These are phyloP conservation scores for Uronychia binucleata DNA, from an alignment of 73 alveolate genomes.

Conservation along the genomic window DNA sequence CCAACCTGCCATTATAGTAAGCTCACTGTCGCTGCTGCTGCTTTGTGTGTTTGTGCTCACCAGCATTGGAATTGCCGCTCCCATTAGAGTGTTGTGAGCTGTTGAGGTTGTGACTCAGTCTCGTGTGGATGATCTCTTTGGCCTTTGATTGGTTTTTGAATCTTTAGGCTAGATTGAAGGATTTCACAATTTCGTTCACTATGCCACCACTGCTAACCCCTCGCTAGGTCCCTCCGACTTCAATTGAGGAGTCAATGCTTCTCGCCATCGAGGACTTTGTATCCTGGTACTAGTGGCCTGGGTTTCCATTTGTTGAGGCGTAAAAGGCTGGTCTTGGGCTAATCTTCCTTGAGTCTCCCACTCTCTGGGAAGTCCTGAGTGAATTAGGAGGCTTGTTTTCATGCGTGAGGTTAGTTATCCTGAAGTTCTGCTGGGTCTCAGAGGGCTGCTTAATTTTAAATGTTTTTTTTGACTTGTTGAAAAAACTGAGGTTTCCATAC, in stretches of 20 bases:
- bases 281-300: background rate
- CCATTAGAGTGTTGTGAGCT: background rate
- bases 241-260: background rate
- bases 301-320: background rate
- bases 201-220: background rate
- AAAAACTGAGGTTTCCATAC: background rate
- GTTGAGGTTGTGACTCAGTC: background rate
- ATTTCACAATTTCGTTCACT: background rate
- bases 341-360: background rate
- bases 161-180: background rate
- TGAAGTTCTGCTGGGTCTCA: background rate
- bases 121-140: background rate
- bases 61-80: background rate
- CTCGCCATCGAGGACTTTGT: background rate
- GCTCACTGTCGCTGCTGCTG: background rate
- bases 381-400: background rate
- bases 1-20: background rate
- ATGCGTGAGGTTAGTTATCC: background rate
- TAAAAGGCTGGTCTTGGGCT: background rate
- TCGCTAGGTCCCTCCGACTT: background rate
- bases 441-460: background rate
- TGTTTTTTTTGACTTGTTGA: background rate
- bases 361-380: background rate
- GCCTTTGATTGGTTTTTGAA: background rate
- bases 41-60: background rate